Base-by-base conservation (phyloP, 345 rosid species). In the Lepidium sativum region DNA sequence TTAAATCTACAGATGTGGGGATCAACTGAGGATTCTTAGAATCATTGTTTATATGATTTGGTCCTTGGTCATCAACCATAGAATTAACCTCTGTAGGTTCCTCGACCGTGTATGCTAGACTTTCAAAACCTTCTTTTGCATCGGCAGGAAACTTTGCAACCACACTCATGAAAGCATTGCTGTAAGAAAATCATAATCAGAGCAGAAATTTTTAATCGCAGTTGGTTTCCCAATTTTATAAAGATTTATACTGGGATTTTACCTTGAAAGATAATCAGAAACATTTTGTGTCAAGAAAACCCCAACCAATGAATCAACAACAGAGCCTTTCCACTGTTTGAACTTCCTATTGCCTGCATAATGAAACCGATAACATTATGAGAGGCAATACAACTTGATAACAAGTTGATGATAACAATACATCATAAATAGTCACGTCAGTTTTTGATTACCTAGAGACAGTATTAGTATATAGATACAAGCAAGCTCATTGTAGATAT, bases 251-350 rank as follows among this genome's bases (percentile, higher is more conserved):
- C 9, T 3, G 2, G 6, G 6, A 6, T 35, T 60, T 60, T 74
- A 86, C 92, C 96, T 84, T 31, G 96, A 89, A 41, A 75, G 77
- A 49, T 14, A 32, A 31, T 89, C 91, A 0, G 84, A 57, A 9
- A 80, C 87, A 70, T 86, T 89, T 13, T 89, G 89, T 17, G 94
- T 89, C 43, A 86, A 59, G 25, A 69, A 79, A 33, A 86, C 91
- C 71, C 96, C 94, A 52, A 86, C 66, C 6, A 80, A 78, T 5
- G 91, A 89, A 55, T 89, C 91, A 38, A 84, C 67, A 21, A 89
- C 89, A 0, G 96, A 86, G 31, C 86, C 87, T 67, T 79, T 79
- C 94, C 94, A 89, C 15, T 60, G 72, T 21, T 48, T 81, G 55
- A 86, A 86, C 1, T 72, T 57, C 52, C 88, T 80, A 65, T 86